Evolutionary conservation across 2,329 filamentous ascomycete species (phyloP).

Genomic region (Albophoma yamanashiensis): DNA sequence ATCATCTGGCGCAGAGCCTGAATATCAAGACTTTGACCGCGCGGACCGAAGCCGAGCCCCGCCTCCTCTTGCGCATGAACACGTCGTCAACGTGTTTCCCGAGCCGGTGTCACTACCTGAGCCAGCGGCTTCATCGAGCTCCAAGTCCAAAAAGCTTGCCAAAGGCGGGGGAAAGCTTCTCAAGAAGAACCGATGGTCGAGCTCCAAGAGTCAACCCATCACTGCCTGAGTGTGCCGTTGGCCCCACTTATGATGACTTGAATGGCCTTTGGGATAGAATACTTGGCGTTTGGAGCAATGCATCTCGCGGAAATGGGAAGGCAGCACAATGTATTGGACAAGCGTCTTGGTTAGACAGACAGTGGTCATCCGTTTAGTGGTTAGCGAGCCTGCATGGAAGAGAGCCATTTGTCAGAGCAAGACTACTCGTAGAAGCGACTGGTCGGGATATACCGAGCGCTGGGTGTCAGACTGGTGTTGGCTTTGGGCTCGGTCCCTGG

Average conservation of each 20-base stretch:
- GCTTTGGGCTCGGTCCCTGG: no score
- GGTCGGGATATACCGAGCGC: no score
- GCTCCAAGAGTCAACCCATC: constrained; percentile 9
- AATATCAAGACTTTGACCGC: constrained; percentile 1
- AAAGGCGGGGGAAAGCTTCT: constrained; percentile 16
- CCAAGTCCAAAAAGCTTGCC: constrained; percentile 17
- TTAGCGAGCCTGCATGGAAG: neutral
- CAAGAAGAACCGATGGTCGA: constrained; percentile 14
- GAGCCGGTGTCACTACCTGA: constrained; percentile 10
- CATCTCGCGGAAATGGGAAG: neutral
- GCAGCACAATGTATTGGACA: neutral
- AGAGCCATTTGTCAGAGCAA: no score
- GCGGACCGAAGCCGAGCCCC: constrained; percentile 5
- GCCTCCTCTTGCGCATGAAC: constrained; percentile 3
- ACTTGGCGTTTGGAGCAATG: neutral
- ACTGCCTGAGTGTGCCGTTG: constrained; percentile 2
- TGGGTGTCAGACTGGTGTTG: no score
- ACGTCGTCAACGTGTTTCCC: constrained; percentile 13
- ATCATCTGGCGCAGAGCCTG: constrained; percentile 10
- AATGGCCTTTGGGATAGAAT: neutral
- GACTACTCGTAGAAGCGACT: no score
- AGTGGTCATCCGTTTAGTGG: neutral
- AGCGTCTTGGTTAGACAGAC: neutral
- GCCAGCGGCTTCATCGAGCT: constrained; percentile 6
- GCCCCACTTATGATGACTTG: neutral